Conservation (phyloP, 805 yeast species). For the Cyberlindnera nakhonratchasimensis region DNA sequence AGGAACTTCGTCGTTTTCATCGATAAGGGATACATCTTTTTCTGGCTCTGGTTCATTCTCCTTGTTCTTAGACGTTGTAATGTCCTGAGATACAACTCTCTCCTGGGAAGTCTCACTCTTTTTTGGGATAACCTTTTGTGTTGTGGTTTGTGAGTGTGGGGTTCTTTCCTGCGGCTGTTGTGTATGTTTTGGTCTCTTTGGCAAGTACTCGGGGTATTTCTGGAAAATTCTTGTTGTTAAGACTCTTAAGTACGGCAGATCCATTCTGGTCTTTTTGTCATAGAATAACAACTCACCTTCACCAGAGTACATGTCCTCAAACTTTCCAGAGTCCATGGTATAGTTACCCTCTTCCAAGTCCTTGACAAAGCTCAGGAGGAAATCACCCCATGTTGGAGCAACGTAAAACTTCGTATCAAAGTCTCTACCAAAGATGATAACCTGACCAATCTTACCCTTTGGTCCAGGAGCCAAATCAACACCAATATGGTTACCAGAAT, state of each 20-base stretch:
- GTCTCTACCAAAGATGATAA: constrained; percentile 90
- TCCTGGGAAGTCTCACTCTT: constrained; percentile 8
- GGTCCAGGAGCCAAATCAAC: constrained; percentile 83
- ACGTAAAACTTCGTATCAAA: constrained; percentile 85
- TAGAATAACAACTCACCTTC: constrained; percentile 73
- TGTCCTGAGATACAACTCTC: constrained; percentile 23
- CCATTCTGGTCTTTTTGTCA: constrained; percentile 52
- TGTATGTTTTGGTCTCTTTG: constrained; percentile 16
- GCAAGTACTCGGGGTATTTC: constrained; percentile 17
- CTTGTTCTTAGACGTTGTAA: constrained; percentile 14
- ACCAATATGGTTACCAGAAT: constrained; percentile 88
- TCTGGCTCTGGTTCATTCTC: constrained; percentile 17
- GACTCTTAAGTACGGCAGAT: constrained; percentile 41
- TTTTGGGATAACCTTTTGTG: constrained; percentile 6
- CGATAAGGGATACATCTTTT: constrained; percentile 10
- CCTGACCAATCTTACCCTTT: constrained; percentile 82
- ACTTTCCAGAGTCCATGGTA: constrained; percentile 56
- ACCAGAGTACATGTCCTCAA: constrained; percentile 65
- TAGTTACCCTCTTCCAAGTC: constrained; percentile 85
- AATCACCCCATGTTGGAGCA: constrained; percentile 88
- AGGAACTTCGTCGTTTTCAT: constrained; percentile 8
- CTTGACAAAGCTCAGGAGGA: constrained; percentile 75
- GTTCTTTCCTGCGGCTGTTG: constrained; percentile 9
- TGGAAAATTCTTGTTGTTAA: constrained; percentile 33
- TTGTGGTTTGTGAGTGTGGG: not conserved